Conservation (phyloP, 2,329 filamentous ascomycete genomes). For the Colletotrichum sublineola region DNA sequence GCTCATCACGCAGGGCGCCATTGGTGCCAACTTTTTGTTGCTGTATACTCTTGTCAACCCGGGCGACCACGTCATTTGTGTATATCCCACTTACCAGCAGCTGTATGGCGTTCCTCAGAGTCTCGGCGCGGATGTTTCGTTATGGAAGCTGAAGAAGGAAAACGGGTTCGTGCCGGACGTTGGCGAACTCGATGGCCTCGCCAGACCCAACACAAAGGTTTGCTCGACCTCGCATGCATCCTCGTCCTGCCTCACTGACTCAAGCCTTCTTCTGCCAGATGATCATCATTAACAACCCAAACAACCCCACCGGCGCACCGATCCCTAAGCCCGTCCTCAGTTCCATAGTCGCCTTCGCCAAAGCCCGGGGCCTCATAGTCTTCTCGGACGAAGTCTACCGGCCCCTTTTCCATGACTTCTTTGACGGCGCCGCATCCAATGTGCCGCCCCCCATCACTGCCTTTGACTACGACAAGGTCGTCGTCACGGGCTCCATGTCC, state of each 20-base stretch:
- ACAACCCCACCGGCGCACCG: slow-evolving; percentile 84
- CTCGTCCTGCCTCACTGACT: slow-evolving; percentile 24
- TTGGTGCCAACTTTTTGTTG: slow-evolving; percentile 80
- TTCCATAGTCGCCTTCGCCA: slow-evolving; percentile 73
- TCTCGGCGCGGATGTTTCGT: slow-evolving; percentile 78
- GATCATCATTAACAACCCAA: slow-evolving; percentile 77
- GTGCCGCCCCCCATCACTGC: slow-evolving; percentile 76
- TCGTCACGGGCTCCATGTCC: slow-evolving; percentile 85
- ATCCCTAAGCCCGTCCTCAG: slow-evolving; percentile 73
- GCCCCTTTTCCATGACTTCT: slow-evolving; percentile 80
- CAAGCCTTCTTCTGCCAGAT: slow-evolving; percentile 50
- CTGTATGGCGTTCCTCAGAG: slow-evolving; percentile 80
- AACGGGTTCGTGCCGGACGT: slow-evolving; percentile 76
- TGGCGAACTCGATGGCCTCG: slow-evolving; percentile 72
- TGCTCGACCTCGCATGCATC: slow-evolving; percentile 50
- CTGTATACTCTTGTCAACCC: slow-evolving; percentile 77
- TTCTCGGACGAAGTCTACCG: slow-evolving; percentile 87
- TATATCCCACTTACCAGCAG: slow-evolving; percentile 87
- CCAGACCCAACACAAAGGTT: slow-evolving; percentile 77
- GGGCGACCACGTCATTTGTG: slow-evolving; percentile 84
- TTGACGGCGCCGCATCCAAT: slow-evolving; percentile 60
- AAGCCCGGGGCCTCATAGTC: slow-evolving; percentile 73
- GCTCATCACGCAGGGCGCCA: slow-evolving; percentile 81
- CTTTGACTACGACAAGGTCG: slow-evolving; percentile 77
- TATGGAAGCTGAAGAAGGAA: slow-evolving; percentile 77